Evolutionary conservation across 495 filamentous ascomycete genomes (phyloP), one percentile per base, ranked within the genome.

Genomic region (Daldinia caldariorum): DNA sequence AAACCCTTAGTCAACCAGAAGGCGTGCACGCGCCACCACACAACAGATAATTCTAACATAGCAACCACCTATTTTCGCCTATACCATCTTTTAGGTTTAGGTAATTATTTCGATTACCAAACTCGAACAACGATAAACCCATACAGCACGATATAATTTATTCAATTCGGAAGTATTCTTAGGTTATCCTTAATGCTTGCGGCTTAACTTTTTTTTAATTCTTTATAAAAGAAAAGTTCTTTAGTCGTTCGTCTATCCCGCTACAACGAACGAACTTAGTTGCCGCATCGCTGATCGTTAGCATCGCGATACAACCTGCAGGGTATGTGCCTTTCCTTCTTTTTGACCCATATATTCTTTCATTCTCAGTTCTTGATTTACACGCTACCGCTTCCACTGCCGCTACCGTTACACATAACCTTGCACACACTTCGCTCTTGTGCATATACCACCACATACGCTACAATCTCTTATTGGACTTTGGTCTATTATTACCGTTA

Each of bases 231-330:
- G 26, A 26, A 26, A 26, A 26, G 26, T 13, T 50, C 9, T 35
- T 35, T 35, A 58, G 26, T 38, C 45, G 60, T 60, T 70, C 50
- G 50, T 32, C 57, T 58, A 41, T 53, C 45, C 56, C 26, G 29
- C 29, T 61, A 39, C 55, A 47, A 43, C 50, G 32, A 56, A 55
- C 51, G 41, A 58, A 39, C 41, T 55, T 47, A 61, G 41, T 41
- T 58, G 26, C 60, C 35, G 26, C 70, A 68, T 64, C 61, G 65
- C 55, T 57, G 61, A 72, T 72, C 70, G 53, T 45, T 63, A 47
- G 64, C 61, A 64, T 68, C 70, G 64, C 70, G 64, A 65, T 61
- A 65, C 66, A 47, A 68, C 61, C 50, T 72, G 41, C 56, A 72
- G 70, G 70, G 70, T 72, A 68, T 58, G 70, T 72, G 26, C n/a